phyloP scores from a whole-genome alignment of 2,329 filamentous ascomycete species.

The Chlorencoelia australis region DNA sequence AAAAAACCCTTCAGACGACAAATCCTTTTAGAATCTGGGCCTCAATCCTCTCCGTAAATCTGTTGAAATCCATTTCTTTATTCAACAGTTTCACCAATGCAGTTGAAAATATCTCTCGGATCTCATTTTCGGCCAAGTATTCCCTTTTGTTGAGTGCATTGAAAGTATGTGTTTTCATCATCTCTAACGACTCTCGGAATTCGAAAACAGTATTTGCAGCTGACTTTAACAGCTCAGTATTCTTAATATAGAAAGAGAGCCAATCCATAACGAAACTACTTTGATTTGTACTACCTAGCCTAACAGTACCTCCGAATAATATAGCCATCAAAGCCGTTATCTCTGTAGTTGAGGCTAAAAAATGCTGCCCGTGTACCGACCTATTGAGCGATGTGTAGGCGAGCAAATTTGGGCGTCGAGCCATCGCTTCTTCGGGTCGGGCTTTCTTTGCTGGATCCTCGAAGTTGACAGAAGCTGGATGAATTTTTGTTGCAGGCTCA shows the following conservation, averaged over 20 bases:
- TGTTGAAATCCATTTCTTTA: background rate
- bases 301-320: slow-evolving; percentile 4
- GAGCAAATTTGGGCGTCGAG: background rate
- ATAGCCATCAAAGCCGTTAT: slow-evolving; percentile 5
- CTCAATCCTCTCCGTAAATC: too few species aligned
- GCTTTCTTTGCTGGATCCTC: too few species aligned
- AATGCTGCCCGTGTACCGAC: background rate
- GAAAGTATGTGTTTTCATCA: background rate
- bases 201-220: background rate
- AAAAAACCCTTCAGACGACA: too few species aligned
- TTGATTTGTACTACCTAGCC: background rate
- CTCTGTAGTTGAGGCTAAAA: background rate
- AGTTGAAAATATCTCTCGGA: background rate
- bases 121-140: background rate
- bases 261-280: slow-evolving; percentile 2
- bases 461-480: slow-evolving; percentile 5
- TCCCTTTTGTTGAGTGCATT: background rate
- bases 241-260: slow-evolving; percentile 1
- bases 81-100: background rate
- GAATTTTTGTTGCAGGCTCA: background rate
- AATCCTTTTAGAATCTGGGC: too few species aligned
- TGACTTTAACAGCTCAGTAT: background rate
- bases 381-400: background rate
- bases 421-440: background rate
- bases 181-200: background rate